Evolutionary conservation across 2,329 filamentous ascomycete genomes (phyloP), one percentile per base, ranked within the genome.

Genomic region (Claviceps humidiphila): DNA sequence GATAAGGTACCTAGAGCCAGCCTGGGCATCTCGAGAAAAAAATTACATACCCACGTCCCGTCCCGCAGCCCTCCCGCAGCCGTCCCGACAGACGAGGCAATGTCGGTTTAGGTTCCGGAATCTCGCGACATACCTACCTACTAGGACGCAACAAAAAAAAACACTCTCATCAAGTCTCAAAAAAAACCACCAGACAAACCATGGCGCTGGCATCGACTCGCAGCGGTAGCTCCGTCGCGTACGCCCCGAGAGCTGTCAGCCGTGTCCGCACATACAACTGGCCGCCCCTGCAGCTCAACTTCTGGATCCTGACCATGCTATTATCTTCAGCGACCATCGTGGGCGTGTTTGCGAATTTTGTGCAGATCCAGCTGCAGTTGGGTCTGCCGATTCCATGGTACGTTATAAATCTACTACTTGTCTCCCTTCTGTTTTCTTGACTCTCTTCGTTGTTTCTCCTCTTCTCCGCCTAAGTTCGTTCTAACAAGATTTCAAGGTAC

Each of bases 231-330:
- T 75, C 74, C 38, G 59, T 69, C 61, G 65, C 71, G 53, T 71
- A 73, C 63, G 67, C 71, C 53, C 70, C 71, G 44, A 69, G 69
- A 52, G 58, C 70, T 41, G 61, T 69, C 55, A 72, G 63, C 49
- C 67, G 71, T 57, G 64, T 81, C 4, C 76, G 78, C 61, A 75
- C 75, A 43, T 85, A 85, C 71, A 80, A 81, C 68, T 85, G 82
- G 82, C 82, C 82, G 17, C 78, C 79, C n/a, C 65, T 80, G 51
- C 78, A 82, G 65, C 72, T 85, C 54, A 84, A 84, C 61, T 66
- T 84, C 49, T 84, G 82, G 80, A 78, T 85, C 61, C 69, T 85
- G 49, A 69, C 84, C 58, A 84, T 85, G 76, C 69, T 85, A 11
- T 70, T 80, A 4, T 74, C 78, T 1, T 75, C 78, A 5, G 70